Base-by-base conservation (phyloP, 2,329 filamentous ascomycete species). In the Zymoseptoria passerinii region DNA sequence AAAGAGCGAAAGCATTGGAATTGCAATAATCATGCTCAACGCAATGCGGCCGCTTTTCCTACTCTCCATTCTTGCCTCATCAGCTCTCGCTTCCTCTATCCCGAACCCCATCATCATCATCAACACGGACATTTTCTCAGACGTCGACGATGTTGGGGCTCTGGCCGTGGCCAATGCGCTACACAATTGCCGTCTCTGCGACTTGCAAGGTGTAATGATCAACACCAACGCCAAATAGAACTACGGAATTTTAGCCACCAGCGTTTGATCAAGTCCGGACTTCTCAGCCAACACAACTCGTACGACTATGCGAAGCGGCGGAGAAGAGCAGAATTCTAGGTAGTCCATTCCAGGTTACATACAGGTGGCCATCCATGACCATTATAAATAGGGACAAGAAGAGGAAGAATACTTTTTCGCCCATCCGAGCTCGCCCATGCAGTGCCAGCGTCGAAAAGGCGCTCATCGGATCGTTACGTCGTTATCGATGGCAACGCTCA, bases 81-180 rank as follows among this genome's bases (percentile, higher is more conserved):
- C n/a, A n/a, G n/a, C n/a, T n/a, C n/a, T n/a, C n/a, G n/a, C n/a
- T n/a, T n/a, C n/a, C n/a, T n/a, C n/a, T n/a, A n/a, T n/a, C n/a
- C n/a, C n/a, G n/a, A n/a, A n/a, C n/a, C n/a, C n/a, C n/a, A n/a
- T n/a, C n/a, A n/a, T n/a, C 56, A 81, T 80, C 56, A 59, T 66
- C 52, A 63, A 66, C 28, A 64, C 62, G 23, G 63, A 65, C 18
- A 57, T 66, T 40, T 59, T 62, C 53, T 53, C 56, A 9, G 63
- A 66, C 44, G 63, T 64, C 3, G 63, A 67, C 54, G 63, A 67
- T 48, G 58, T 66, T 4, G 63, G 63, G 10, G 63, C 65, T 3
- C 50, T 67, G 9, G 61, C 65, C 8, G 50, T 66, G 8, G 63
- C 63, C 20, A 67, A 67, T 48, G 54, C 62, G 5, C 53, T 67